A percentile compares a stretch with the other conserved stretches of the same genome.
Evolutionary conservation across 179 eudicot genomes (phyloP).

Genomic region (Gypsophila paniculata): DNA sequence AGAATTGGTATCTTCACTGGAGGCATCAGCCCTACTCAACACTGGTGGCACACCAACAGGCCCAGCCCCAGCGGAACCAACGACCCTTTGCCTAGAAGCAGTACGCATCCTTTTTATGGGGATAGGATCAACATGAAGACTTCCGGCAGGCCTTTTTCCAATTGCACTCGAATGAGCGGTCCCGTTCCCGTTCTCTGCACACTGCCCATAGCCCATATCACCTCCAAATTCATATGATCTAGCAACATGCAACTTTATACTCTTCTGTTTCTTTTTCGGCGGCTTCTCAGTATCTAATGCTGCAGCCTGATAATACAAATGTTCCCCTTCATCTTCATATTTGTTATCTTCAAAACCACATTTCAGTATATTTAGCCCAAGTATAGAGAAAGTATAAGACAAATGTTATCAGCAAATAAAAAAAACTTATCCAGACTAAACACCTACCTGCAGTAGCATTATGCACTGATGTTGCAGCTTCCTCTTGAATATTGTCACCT

Average conservation of each 20-base stretch:
- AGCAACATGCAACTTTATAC: constrained; percentile 38
- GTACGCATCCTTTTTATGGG: constrained; percentile 91
- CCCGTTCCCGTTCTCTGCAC: constrained; percentile 54
- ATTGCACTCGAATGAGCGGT: constrained; percentile 36
- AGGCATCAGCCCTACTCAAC: constrained; percentile 63
- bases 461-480: constrained; percentile 57
- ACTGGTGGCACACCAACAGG: constrained; percentile 48
- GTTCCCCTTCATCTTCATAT: constrained; percentile 78
- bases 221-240: constrained; percentile 58
- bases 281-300: constrained; percentile 47
- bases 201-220: constrained; percentile 46
- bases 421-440: constrained; percentile 5
- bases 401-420: background rate
- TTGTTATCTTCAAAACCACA: constrained; percentile 54
- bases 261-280: constrained; percentile 62
- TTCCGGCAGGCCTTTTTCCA: constrained; percentile 64
- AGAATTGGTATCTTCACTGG: constrained; percentile 91
- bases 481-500: constrained; percentile 54
- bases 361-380: constrained; percentile 26
- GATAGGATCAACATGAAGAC: constrained; percentile 53
- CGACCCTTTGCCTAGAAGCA: constrained; percentile 81
- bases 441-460: constrained; percentile 64
- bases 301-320: constrained; percentile 46
- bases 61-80: constrained; percentile 55
- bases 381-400: constrained; percentile 8